phyloP scores from a whole-genome alignment of 768 basidiomycete genomes.

The Cytidiella melzeri region DNA sequence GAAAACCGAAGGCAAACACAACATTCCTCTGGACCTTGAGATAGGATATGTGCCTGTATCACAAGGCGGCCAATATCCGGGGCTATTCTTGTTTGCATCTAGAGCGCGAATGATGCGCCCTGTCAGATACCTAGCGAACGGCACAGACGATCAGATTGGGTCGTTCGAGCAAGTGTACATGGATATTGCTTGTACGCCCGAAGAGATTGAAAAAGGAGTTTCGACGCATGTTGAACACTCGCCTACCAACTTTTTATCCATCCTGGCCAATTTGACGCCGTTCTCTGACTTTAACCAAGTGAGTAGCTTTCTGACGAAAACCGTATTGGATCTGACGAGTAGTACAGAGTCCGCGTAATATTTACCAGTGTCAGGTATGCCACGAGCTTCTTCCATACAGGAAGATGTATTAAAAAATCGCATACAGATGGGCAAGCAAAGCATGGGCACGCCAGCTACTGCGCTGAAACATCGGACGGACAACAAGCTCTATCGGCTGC shows the following conservation, averaged over 20 bases:
- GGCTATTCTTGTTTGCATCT: conserved; percentile 85
- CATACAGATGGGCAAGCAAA: conserved; percentile 99
- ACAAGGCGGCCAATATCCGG: conserved; percentile 94
- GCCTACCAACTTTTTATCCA: conserved; percentile 93
- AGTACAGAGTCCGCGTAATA: conserved; percentile 76
- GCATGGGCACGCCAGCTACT: conserved; percentile 97
- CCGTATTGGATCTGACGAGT: too few species aligned
- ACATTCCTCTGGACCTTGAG: conserved; percentile 89
- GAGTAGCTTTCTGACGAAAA: too few species aligned
- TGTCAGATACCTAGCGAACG: conserved; percentile 85
- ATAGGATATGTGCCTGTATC: conserved; percentile 83
- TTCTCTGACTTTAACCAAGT: conserved; percentile 99
- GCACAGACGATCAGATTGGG: conserved; percentile 83
- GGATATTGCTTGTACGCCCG: conserved; percentile 90
- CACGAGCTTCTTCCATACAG: neutral
- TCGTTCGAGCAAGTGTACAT: conserved; percentile 99
- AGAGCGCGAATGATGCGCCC: conserved; percentile 96
- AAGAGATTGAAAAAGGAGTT: conserved; percentile 67
- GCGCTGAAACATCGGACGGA: conserved; percentile 89
- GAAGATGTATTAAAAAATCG: neutral
- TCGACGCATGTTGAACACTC: conserved; percentile 92
- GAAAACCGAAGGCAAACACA: conserved; percentile 85
- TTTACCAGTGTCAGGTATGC: conserved; percentile 85
- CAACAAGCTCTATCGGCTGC: conserved; percentile 95
- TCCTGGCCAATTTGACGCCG: conserved; percentile 95